A percentile compares a stretch with the other conserved stretches of the same genome.
These are phyloP conservation scores for Yarrowia alimentaria DNA, from an alignment of 805 yeast species.

Conservation along the genomic window DNA sequence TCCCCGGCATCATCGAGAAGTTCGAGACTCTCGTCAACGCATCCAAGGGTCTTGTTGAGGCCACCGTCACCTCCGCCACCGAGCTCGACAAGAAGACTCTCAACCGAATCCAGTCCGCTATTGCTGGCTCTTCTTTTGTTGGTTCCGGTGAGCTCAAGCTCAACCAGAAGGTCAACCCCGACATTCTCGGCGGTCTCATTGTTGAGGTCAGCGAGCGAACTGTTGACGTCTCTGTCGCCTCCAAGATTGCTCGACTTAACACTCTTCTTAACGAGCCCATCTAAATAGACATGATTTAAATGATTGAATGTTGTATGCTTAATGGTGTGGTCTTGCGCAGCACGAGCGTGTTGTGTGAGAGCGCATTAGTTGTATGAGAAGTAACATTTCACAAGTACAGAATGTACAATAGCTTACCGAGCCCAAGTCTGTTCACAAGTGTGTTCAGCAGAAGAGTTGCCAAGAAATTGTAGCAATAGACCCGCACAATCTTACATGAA, in stretches of 20 bases:
- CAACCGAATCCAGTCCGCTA: constrained; percentile 72
- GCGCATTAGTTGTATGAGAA: too few species aligned
- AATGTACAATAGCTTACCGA: too few species aligned
- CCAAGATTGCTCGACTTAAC: constrained; percentile 86
- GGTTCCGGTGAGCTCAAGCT: constrained; percentile 83
- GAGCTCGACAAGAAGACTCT: constrained; percentile 79
- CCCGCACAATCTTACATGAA: too few species aligned
- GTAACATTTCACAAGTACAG: too few species aligned
- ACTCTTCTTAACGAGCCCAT: constrained; percentile 81
- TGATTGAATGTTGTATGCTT: constrained; percentile 25
- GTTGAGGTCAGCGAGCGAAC: constrained; percentile 97
- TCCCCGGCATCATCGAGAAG: constrained; percentile 63
- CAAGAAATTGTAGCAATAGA: too few species aligned
- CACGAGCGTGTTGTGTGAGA: too few species aligned
- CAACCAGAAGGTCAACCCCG: constrained; percentile 79
- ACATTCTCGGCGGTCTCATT: constrained; percentile 90
- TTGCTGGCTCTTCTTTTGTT: constrained; percentile 74
- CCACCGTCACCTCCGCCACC: constrained; percentile 81
- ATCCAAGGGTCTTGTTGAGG: constrained; percentile 87
- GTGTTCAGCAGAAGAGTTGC: too few species aligned
- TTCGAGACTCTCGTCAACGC: constrained; percentile 81
- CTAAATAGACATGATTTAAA: constrained; percentile 44
- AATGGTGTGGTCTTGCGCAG: too few species aligned
- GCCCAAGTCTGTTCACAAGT: too few species aligned
- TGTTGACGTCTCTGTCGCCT: constrained; percentile 83